These are phyloP conservation scores for Neonectria hederae DNA, from an alignment of 2,329 filamentous ascomycete species.

Conservation along the genomic window DNA sequence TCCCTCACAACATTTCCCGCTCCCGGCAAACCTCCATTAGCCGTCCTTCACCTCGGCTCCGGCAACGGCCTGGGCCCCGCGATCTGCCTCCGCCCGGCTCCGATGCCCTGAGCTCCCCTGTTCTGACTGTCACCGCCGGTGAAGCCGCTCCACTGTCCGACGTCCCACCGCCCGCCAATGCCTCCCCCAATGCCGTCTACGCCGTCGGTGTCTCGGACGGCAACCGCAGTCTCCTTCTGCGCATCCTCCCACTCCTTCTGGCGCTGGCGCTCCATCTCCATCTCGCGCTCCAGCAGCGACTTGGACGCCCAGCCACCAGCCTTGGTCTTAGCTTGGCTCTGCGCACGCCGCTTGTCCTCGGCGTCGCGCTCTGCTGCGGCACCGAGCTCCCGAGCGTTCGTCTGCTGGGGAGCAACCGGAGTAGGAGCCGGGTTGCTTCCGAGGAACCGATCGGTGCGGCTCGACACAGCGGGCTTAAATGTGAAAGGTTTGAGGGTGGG, in stretches of 20 bases:
- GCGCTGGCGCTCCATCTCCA: slow-evolving; percentile 80
- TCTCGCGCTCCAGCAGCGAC: slow-evolving; percentile 79
- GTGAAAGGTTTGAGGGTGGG: slow-evolving; percentile 31
- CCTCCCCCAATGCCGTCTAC: slow-evolving; percentile 74
- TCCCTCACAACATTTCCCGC: not conserved
- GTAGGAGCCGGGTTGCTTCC: slow-evolving; percentile 62
- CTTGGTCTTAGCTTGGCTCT: slow-evolving; percentile 69
- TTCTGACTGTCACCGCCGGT: slow-evolving; percentile 82
- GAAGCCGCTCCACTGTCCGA: slow-evolving; percentile 78
- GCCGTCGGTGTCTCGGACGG: slow-evolving; percentile 59
- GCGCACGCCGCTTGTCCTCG: slow-evolving; percentile 68
- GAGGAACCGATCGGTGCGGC: slow-evolving; percentile 67
- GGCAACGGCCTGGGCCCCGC: slow-evolving; percentile 79
- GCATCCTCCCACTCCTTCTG: slow-evolving; percentile 83
- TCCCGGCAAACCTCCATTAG: not conserved
- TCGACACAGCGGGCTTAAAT: slow-evolving; percentile 43
- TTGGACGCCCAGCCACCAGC: slow-evolving; percentile 72
- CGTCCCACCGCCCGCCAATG: slow-evolving; percentile 76
- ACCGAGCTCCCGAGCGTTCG: slow-evolving; percentile 65
- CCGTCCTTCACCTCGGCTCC: slow-evolving; percentile 42
- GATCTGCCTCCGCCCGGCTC: slow-evolving; percentile 78
- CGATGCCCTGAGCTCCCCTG: slow-evolving; percentile 70
- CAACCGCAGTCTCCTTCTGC: slow-evolving; percentile 71
- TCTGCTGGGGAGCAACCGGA: slow-evolving; percentile 52
- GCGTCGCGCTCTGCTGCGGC: slow-evolving; percentile 69